Evolutionary conservation across 108 stramenopile genomes (phyloP).

Genomic region (Fistulifera pelliculosa): DNA sequence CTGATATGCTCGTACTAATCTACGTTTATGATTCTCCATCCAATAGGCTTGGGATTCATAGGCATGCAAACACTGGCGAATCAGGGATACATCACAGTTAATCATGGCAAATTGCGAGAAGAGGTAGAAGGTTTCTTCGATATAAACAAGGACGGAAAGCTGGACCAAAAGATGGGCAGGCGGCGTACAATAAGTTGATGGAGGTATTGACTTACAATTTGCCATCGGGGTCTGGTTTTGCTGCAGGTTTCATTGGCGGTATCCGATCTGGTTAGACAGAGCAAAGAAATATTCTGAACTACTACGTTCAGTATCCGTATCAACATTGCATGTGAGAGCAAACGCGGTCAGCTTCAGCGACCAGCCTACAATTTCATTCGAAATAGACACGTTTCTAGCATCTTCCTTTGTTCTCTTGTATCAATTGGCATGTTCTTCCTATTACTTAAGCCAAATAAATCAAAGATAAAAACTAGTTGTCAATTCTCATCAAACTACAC

Average conservation of each 20-base stretch:
- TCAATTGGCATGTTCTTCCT: no score
- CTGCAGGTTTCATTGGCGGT: conserved; percentile 30
- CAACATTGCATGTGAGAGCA: no score
- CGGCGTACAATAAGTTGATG: conserved; percentile 18
- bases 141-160: conserved; percentile 32
- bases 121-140: conserved; percentile 22
- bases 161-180: conserved; percentile 23
- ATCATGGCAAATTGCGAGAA: conserved; percentile 47
- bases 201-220: conserved; percentile 23
- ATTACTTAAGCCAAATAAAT: no score
- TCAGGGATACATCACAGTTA: conserved; percentile 57
- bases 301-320: no score
- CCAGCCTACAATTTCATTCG: no score
- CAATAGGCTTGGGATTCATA: conserved; percentile 56
- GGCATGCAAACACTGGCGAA: conserved; percentile 50
- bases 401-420: no score
- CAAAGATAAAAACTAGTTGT: no score
- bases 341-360: no score
- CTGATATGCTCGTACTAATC: no score
- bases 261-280: conserved; percentile 21
- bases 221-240: conserved; percentile 31
- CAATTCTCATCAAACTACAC: no score
- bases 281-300: not conserved
- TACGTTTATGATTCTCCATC: not conserved
- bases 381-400: no score